These are phyloP conservation scores for Tolypocladium pustulatum DNA, from an alignment of 2,329 filamentous ascomycete species.

Conservation along the genomic window DNA sequence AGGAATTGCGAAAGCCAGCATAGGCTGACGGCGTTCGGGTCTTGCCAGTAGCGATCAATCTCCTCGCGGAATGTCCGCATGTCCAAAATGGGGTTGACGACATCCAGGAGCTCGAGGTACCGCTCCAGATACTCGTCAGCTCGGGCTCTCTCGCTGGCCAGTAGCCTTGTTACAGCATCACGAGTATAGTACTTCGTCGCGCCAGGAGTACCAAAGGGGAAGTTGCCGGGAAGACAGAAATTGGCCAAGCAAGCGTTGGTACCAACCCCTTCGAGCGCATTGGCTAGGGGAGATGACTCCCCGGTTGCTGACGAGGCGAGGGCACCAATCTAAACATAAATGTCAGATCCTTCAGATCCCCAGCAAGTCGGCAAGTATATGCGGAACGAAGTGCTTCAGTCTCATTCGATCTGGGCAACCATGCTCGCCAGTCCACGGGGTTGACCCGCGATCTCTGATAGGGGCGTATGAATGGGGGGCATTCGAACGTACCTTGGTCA, in stretches of 20 bases:
- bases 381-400: background rate
- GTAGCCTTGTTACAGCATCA: constrained; percentile 18
- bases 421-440: background rate
- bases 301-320: constrained; percentile 9
- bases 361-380: background rate
- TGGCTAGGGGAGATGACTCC: constrained; percentile 15
- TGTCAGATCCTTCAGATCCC: background rate
- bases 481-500: constrained; percentile 20
- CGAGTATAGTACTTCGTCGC: constrained; percentile 20
- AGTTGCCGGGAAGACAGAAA: constrained; percentile 24
- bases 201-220: constrained; percentile 25
- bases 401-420: background rate
- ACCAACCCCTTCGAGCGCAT: constrained; percentile 19
- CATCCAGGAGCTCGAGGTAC: constrained; percentile 21
- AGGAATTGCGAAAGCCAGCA: constrained; percentile 23
- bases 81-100: constrained; percentile 23
- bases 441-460: background rate
- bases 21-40: constrained; percentile 16
- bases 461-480: background rate
- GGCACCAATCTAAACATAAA: constrained; percentile 13
- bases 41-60: constrained; percentile 20
- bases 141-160: constrained; percentile 16
- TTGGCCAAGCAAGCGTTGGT: constrained; percentile 24
- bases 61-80: constrained; percentile 16
- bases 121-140: constrained; percentile 15